phyloP scores from a whole-genome alignment of 371 early-diverging fungal species.

The Saksenaea vasiformis region DNA sequence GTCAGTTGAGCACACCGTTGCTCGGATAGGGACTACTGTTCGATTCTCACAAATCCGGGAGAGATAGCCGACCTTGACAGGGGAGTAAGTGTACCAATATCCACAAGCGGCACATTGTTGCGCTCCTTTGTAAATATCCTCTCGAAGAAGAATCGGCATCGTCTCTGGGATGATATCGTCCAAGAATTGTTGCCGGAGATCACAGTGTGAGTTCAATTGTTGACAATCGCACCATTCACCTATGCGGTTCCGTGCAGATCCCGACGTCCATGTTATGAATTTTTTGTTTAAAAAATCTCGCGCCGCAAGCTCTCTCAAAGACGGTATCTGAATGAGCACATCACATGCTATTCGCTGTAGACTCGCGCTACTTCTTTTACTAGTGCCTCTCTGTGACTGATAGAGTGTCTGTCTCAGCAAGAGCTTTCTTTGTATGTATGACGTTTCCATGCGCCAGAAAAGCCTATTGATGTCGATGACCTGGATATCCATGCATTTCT shows the following conservation, averaged over 20 bases:
- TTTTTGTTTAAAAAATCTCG: constrained; percentile 1
- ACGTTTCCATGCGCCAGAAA: neutral
- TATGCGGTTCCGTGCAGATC: neutral
- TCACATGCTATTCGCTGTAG: neutral
- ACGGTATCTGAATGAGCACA: neutral
- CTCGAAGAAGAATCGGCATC: constrained; percentile 12
- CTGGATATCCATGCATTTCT: neutral
- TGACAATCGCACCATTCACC: neutral
- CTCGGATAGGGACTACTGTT: constrained; percentile 31
- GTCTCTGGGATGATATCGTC: neutral
- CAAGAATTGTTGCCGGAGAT: constrained; percentile 7
- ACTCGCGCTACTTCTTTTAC: neutral
- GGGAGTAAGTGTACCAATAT: constrained; percentile 26
- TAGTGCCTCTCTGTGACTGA: neutral
- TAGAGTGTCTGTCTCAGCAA: neutral
- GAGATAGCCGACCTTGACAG: constrained; percentile 30
- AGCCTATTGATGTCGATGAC: neutral
- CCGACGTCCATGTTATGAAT: neutral
- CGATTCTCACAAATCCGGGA: constrained; percentile 30
- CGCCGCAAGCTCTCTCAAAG: constrained; percentile 7
- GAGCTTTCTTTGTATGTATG: neutral
- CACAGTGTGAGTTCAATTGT: constrained; percentile 5
- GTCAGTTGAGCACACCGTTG: constrained; percentile 27
- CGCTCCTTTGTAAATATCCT: constrained; percentile 5
- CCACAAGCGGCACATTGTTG: constrained; percentile 38